phyloP scores from a whole-genome alignment of 129 eudicot species.

The Chrysanthemum lavandulifolium region DNA sequence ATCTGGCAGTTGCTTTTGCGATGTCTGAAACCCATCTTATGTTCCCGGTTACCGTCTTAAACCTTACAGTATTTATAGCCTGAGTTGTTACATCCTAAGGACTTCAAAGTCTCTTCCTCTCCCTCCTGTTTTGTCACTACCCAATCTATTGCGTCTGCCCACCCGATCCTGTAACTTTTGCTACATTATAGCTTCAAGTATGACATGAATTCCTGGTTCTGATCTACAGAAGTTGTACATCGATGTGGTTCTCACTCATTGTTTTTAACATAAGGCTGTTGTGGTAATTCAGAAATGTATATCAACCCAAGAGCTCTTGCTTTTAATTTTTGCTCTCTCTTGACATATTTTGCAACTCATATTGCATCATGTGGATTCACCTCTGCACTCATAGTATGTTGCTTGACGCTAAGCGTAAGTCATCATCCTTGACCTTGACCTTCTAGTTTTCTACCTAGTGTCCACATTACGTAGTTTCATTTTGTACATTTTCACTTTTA shows the following conservation, averaged over 20 bases:
- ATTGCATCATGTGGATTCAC: not conserved
- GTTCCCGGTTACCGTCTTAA: not conserved
- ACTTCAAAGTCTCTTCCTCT: not conserved
- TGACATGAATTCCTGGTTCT: no score
- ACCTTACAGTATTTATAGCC: not conserved
- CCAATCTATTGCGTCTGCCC: no score
- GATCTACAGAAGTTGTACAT: no score
- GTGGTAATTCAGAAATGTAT: no score
- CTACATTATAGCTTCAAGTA: no score
- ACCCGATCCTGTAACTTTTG: no score
- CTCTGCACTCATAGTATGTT: not conserved
- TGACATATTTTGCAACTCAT: not conserved
- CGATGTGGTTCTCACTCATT: no score
- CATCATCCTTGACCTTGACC: not conserved
- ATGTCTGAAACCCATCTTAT: not conserved
- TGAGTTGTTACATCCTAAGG: not conserved
- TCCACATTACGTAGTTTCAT: not conserved
- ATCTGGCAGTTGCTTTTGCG: not conserved
- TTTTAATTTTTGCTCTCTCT: not conserved
- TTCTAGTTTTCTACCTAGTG: not conserved
- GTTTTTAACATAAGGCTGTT: no score
- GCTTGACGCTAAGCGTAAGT: not conserved
- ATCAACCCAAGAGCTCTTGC: no score
- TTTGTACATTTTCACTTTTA: not conserved
- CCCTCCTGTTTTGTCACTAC: not conserved